These are phyloP conservation scores for Athelia sp. DNA, from an alignment of 1,284 basidiomycete species.

Conservation along the genomic window DNA sequence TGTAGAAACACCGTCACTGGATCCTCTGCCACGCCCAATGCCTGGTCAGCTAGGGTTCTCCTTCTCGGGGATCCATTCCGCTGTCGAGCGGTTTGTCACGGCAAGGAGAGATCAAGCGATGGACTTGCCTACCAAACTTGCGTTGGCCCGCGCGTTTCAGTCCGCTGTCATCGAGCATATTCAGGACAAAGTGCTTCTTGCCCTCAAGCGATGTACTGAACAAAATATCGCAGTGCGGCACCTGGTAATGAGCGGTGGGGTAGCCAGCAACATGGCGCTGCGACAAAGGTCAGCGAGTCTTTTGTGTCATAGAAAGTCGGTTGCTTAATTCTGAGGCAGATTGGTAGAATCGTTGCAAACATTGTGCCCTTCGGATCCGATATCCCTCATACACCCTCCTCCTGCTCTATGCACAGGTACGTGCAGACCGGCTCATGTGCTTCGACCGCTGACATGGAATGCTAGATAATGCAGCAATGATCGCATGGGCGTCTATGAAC, in stretches of 20 bases:
- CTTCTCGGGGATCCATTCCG: slow-evolving; percentile 69
- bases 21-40: slow-evolving; percentile 48
- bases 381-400: slow-evolving; percentile 63
- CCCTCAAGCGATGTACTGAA: slow-evolving; percentile 41
- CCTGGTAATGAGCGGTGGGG: slow-evolving; percentile 85
- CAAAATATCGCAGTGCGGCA: slow-evolving; percentile 39
- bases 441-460: slow-evolving; percentile 1
- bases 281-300: slow-evolving; percentile 46
- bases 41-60: slow-evolving; percentile 64
- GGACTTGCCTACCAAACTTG: slow-evolving; percentile 29
- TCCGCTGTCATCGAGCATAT: slow-evolving; percentile 67
- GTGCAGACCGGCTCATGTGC: slow-evolving; percentile 3
- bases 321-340: slow-evolving; percentile 23
- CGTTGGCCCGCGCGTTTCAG: slow-evolving; percentile 72
- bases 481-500: slow-evolving; percentile 84
- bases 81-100: slow-evolving; percentile 50
- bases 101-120: slow-evolving; percentile 31
- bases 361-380: slow-evolving; percentile 25
- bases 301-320: not conserved
- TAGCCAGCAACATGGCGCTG: slow-evolving; percentile 79
- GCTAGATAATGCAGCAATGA: slow-evolving; percentile 92
- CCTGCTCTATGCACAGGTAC: slow-evolving; percentile 77
- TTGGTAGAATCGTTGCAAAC: slow-evolving; percentile 34
- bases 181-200: slow-evolving; percentile 66
- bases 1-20: slow-evolving; percentile 18